These are phyloP conservation scores for Verticillium alfalfae DNA, from an alignment of 2,329 filamentous ascomycete genomes.

Conservation along the genomic window DNA sequence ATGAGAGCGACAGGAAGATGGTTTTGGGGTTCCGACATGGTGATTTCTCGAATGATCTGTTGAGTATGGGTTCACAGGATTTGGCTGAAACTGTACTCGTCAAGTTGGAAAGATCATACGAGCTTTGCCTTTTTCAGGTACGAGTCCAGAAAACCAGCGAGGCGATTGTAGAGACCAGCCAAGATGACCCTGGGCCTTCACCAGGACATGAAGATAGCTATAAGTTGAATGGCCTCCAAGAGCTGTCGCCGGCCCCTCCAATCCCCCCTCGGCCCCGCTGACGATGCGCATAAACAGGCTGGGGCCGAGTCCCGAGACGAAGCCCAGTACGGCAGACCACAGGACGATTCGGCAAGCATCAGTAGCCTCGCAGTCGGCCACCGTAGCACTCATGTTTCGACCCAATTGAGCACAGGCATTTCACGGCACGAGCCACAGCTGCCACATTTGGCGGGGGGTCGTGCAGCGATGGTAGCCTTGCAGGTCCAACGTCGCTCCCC, in stretches of 20 bases:
- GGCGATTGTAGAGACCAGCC: no score
- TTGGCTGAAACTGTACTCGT: not conserved
- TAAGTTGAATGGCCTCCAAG: no score
- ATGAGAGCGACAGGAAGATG: constrained; percentile 22
- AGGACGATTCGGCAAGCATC: not conserved
- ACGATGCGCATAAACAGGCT: no score
- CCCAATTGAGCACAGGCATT: not conserved
- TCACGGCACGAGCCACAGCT: not conserved
- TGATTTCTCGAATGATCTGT: not conserved
- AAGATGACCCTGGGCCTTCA: no score
- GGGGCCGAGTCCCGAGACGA: no score
- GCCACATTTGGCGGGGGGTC: not conserved
- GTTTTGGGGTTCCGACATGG: not conserved
- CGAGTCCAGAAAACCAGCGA: no score
- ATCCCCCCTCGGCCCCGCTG: no score
- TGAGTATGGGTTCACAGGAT: no score
- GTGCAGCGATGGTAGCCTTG: not conserved
- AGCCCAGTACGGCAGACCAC: not conserved
- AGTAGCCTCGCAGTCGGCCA: not conserved
- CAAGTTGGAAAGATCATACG: not conserved
- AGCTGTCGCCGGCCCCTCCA: not conserved
- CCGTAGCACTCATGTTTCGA: not conserved
- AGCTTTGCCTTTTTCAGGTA: no score
- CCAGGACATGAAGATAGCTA: no score
- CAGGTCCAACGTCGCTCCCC: not conserved